Conservation (phyloP, 768 basidiomycete species). For the Coprinopsis cinerea region DNA sequence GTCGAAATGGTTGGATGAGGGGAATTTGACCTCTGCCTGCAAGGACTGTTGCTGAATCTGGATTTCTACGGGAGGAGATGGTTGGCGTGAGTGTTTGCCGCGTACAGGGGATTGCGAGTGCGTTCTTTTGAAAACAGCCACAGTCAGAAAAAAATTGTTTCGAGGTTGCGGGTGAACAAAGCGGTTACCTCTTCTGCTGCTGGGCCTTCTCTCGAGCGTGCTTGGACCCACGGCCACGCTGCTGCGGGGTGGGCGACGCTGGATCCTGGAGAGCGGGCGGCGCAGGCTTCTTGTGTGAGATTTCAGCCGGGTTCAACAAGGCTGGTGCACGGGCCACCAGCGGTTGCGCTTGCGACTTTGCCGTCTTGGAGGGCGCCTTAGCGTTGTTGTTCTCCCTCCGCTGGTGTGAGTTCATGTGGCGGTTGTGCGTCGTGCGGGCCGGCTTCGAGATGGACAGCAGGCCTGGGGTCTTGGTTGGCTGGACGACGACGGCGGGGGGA, state of each 20-base stretch:
- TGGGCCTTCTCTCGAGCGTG: conserved; percentile 23
- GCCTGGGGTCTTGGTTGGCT: conserved; percentile 70
- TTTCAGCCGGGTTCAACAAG: conserved; percentile 20
- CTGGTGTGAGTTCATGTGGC: conserved; percentile 21
- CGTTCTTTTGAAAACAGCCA: conserved; percentile 29
- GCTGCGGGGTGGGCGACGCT: conserved; percentile 26
- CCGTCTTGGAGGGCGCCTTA: conserved; percentile 25
- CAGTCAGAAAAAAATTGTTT: not conserved
- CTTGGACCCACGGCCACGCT: conserved; percentile 25
- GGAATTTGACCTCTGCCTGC: conserved; percentile 57
- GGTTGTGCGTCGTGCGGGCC: conserved; percentile 23
- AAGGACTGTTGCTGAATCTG: conserved; percentile 32
- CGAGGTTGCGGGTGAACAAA: not conserved
- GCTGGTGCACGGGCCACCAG: conserved; percentile 25
- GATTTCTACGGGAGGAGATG: conserved; percentile 47
- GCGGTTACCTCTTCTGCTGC: conserved; percentile 12
- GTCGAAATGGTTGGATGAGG: conserved; percentile 43
- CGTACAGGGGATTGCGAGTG: conserved; percentile 36
- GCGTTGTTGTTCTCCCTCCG: conserved; percentile 13
- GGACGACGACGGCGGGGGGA: conserved; percentile 58
- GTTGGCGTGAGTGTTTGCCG: conserved; percentile 51
- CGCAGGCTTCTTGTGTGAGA: conserved; percentile 18
- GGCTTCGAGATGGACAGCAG: conserved; percentile 67
- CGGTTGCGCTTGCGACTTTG: conserved; percentile 8
- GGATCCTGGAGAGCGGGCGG: conserved; percentile 19